Evolutionary conservation across 176 grass and related monocot species (phyloP), one percentile per base, ranked within the genome.

Genomic region (Aegilops longissima): DNA sequence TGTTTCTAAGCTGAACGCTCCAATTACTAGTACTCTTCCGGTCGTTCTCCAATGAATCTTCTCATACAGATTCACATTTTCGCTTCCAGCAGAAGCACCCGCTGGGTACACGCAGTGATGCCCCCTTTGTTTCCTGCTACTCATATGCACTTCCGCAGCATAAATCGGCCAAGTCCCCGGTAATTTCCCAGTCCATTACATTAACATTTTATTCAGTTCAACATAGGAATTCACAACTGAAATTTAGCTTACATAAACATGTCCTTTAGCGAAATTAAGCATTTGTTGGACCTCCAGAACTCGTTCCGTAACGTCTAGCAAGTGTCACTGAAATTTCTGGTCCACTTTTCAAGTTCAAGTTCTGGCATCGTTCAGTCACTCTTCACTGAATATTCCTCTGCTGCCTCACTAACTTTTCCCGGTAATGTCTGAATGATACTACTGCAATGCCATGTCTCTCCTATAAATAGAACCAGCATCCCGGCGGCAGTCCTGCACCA

Each of bases 401-500:
- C n/a, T 72, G 82, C 47, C 73, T 70, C 51, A 8, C 3, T 31
- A 63, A 82, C 11, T 64, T 90, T 90, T 54, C 64, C 27, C 17
- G 0, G 83, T 70, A 63, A 86, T 29, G 0, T 82, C 25, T 14
- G 42, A 42, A 52, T 47, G 44, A 47, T 8, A 6, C 27, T 8
- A 25, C 24, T 64, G 10, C 23, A 64, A 25, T 12, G 61, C 4
- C 10, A 12, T 31, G 25, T 30, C 25, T 30, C 24, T 0, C 9
- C 45, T 80, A 89, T 84, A 88, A 89, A 85, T 69, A 47, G 34
- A 18, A 14, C 18, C 54, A 20, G 18, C 54, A 71, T 2, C 1
- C 35, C 25, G 45, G 51, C 31, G 2, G 2, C 2, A 59, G 56
- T 9, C 6, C 52, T 42, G 40, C 82, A 36, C 73, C 16, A 54